Conservation (phyloP, 2,329 filamentous ascomycete genomes). For the Fusarium sp. region DNA sequence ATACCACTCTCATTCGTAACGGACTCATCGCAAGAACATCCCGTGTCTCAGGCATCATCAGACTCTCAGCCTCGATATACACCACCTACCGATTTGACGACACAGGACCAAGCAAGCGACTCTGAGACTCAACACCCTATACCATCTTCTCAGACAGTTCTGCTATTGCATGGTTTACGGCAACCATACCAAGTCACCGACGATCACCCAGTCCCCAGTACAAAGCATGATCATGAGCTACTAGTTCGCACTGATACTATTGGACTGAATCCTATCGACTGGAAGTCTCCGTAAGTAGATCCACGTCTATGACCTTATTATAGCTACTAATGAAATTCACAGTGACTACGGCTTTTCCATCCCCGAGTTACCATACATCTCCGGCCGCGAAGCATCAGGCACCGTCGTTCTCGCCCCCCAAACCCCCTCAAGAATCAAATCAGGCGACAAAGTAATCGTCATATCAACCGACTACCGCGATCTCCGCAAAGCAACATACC, state of each 20-base stretch:
- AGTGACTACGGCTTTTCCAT: slow-evolving; percentile 78
- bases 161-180: slow-evolving; percentile 60
- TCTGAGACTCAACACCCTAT: background rate
- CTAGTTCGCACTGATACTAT: slow-evolving; percentile 71
- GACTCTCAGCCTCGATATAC: slow-evolving; percentile 8
- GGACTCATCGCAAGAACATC: background rate
- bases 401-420: slow-evolving; percentile 60
- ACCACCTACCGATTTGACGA: background rate
- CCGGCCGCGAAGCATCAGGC: slow-evolving; percentile 75
- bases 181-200: slow-evolving; percentile 59
- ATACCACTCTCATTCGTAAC: background rate
- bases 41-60: background rate
- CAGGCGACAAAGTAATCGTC: slow-evolving; percentile 68
- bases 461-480: slow-evolving; percentile 80
- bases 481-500: slow-evolving; percentile 75
- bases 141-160: slow-evolving; percentile 53
- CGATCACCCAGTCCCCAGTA: slow-evolving; percentile 56
- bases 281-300: slow-evolving; percentile 67
- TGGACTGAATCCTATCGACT: slow-evolving; percentile 80
- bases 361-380: slow-evolving; percentile 72
- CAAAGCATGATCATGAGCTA: slow-evolving; percentile 56
- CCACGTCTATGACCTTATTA: accelerated
- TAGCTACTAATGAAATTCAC: slow-evolving; percentile 36
- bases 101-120: slow-evolving; percentile 8
- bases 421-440: slow-evolving; percentile 57